Conservation (phyloP, 2,329 filamentous ascomycete species). For the Corinectria fuckeliana region DNA sequence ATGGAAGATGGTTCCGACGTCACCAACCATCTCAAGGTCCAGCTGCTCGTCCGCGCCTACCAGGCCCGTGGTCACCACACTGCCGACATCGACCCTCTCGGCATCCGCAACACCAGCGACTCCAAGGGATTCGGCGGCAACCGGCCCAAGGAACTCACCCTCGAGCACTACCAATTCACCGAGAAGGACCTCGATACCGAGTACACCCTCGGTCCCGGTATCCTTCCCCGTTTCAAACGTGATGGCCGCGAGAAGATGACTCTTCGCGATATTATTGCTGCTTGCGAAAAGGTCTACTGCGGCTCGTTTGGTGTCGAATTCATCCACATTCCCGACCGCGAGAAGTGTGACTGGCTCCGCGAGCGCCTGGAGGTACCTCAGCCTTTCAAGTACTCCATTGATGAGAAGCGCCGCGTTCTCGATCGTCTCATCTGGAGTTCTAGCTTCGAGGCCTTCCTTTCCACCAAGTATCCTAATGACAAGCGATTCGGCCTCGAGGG, state of each 20-base stretch:
- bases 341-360: slow-evolving; percentile 98
- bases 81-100: slow-evolving; percentile 94
- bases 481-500: slow-evolving; percentile 99
- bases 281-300: slow-evolving; percentile 96
- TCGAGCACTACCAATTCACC: slow-evolving; percentile 93
- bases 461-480: slow-evolving; percentile 99
- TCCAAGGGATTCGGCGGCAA: slow-evolving; percentile 81
- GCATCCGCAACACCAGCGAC: slow-evolving; percentile 72
- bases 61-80: slow-evolving; percentile 98
- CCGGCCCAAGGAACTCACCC: slow-evolving; percentile 89
- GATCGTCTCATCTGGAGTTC: slow-evolving; percentile 99
- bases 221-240: slow-evolving; percentile 90
- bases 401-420: slow-evolving; percentile 97
- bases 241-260: slow-evolving; percentile 95
- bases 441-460: slow-evolving; percentile 93
- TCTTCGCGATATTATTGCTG: slow-evolving; percentile 87
- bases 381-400: slow-evolving; percentile 96
- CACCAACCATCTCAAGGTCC: slow-evolving; percentile 96
- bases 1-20: slow-evolving; percentile 78
- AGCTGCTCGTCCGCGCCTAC: slow-evolving; percentile 95
- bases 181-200: slow-evolving; percentile 93
- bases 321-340: slow-evolving; percentile 97
- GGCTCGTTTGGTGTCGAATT: slow-evolving; percentile 98
- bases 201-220: slow-evolving; percentile 91
- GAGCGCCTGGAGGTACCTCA: slow-evolving; percentile 92